Conservation (phyloP, 345 rosid species). For the Syzygium grande region DNA sequence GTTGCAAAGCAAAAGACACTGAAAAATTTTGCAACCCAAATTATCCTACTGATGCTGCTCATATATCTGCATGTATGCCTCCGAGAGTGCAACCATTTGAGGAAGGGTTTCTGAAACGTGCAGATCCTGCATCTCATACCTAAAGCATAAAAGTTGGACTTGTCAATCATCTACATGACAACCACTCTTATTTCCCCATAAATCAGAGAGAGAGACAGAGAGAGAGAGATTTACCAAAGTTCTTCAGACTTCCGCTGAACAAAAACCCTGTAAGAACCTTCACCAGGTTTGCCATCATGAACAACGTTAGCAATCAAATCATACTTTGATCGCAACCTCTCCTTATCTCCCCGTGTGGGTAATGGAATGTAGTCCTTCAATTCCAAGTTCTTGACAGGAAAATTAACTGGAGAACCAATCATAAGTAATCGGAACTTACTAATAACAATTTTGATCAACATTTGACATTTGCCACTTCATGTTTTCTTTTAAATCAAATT, state of each 20-base stretch:
- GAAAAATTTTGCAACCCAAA: background rate
- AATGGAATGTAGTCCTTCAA: slow-evolving; percentile 91
- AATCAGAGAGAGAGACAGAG: background rate
- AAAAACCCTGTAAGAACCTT: slow-evolving; percentile 85
- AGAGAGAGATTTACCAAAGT: background rate
- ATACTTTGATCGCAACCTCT: slow-evolving; percentile 61
- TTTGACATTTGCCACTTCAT: background rate
- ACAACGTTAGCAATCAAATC: slow-evolving; percentile 93
- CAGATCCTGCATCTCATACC: slow-evolving; percentile 99
- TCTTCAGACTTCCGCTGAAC: slow-evolving; percentile 91
- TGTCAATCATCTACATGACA: background rate
- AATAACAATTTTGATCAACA: background rate
- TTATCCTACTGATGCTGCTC: slow-evolving; percentile 65
- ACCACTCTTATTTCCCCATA: background rate
- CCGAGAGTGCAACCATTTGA: slow-evolving; percentile 95
- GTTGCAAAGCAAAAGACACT: background rate
- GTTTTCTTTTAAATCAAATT: background rate
- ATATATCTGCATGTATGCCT: slow-evolving; percentile 94
- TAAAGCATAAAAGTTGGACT: slow-evolving; percentile 11
- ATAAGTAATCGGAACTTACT: background rate
- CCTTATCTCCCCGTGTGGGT: slow-evolving; percentile 52
- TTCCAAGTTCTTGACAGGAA: slow-evolving; percentile 91
- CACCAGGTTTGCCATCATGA: slow-evolving; percentile 96
- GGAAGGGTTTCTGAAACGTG: slow-evolving; percentile 96
- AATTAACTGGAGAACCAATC: slow-evolving; percentile 56